A percentile compares a stretch with the other conserved stretches of the same genome.
phyloP scores from a whole-genome alignment of 2,329 filamentous ascomycete genomes.

The Talaromyces sp. region DNA sequence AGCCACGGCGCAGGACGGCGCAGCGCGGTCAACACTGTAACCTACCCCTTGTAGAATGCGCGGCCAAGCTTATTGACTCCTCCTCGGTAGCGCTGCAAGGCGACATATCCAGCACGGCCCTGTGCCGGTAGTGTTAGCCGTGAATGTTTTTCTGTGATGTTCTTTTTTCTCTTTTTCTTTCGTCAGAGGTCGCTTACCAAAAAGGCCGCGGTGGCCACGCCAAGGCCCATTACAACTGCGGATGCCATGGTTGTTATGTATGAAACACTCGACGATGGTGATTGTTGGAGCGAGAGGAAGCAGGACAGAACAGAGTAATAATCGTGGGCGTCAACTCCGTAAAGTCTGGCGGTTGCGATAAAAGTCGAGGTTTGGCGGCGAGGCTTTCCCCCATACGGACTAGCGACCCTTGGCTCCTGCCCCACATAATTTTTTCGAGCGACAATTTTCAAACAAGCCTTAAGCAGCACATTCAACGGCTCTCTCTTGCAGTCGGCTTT shows the following conservation, averaged over 20 bases:
- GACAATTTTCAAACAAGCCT: slow-evolving; percentile 1
- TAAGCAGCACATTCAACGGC: background rate
- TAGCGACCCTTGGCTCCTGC: background rate
- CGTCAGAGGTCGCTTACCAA: slow-evolving; percentile 54
- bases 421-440: slow-evolving; percentile 13
- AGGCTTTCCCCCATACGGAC: background rate
- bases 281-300: background rate
- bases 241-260: slow-evolving; percentile 34
- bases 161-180: too few relatives aligned
- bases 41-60: slow-evolving; percentile 82
- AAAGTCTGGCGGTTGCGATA: slow-evolving; percentile 20
- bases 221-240: slow-evolving; percentile 38
- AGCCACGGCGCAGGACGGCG: background rate
- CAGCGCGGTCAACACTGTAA: background rate
- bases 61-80: slow-evolving; percentile 73
- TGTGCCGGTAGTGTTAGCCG: slow-evolving; percentile 33
- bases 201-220: slow-evolving; percentile 60
- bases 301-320: background rate
- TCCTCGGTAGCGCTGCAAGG: slow-evolving; percentile 70
- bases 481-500: background rate
- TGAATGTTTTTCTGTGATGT: background rate
- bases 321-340: background rate
- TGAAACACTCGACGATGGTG: background rate
- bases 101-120: slow-evolving; percentile 89
- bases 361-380: slow-evolving; percentile 26